phyloP scores from a whole-genome alignment of 495 filamentous ascomycete genomes.

The Collariella sp. region DNA sequence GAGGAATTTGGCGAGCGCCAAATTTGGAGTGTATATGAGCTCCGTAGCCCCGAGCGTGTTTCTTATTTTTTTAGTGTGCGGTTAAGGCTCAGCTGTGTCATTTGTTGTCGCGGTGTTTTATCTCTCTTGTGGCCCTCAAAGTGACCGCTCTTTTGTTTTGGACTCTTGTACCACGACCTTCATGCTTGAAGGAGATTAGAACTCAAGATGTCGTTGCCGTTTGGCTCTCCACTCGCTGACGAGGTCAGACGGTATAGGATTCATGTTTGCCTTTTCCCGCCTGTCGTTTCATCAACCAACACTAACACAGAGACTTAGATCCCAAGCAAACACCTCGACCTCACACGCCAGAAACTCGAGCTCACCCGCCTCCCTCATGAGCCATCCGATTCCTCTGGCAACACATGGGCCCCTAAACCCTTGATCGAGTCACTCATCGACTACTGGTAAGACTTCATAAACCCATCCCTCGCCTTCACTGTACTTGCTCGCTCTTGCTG shows the following conservation, averaged over 20 bases:
- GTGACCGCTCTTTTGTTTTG: too few species aligned
- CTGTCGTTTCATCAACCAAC: conserved; percentile 5
- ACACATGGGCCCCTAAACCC: conserved; percentile 36
- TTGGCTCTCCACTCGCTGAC: conserved; percentile 11
- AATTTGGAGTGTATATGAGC: too few species aligned
- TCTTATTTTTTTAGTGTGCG: too few species aligned
- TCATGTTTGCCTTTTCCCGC: conserved; percentile 33
- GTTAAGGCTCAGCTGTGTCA: too few species aligned
- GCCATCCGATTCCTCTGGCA: conserved; percentile 18
- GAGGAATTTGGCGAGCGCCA: too few species aligned
- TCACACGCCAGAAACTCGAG: conserved; percentile 42
- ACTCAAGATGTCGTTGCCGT: not conserved
- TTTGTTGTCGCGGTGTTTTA: too few species aligned
- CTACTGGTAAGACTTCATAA: conserved; percentile 37
- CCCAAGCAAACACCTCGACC: conserved; percentile 41
- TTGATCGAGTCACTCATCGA: conserved; percentile 44
- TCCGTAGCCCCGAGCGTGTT: too few species aligned
- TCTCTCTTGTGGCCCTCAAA: too few species aligned
- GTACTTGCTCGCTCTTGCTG: too few species aligned
- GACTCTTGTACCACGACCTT: not conserved
- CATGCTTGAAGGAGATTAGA: not conserved
- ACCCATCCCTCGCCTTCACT: conserved; percentile 19
- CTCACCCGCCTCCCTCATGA: conserved; percentile 48
- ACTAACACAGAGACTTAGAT: conserved; percentile 27
- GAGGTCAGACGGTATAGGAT: conserved; percentile 43